Evolutionary conservation across 2,329 filamentous ascomycete genomes (phyloP).

Genomic region (Alternaria novae-zelandiae): DNA sequence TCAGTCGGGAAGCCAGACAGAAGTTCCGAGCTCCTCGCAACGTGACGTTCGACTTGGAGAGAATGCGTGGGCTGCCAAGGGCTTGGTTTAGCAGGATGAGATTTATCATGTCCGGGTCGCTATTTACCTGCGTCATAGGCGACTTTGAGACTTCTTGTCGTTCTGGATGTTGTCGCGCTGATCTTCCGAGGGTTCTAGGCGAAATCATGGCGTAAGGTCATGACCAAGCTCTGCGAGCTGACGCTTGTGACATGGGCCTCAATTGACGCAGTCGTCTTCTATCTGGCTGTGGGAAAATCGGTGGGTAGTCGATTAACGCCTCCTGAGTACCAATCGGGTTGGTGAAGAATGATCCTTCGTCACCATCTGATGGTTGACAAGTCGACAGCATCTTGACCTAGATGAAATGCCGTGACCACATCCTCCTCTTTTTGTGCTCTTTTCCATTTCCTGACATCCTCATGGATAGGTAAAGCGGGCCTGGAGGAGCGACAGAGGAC

Average conservation of each 20-base stretch:
- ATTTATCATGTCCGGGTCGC: neutral
- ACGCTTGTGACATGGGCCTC: too few species aligned
- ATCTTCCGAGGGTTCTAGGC: too few species aligned
- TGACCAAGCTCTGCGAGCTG: too few species aligned
- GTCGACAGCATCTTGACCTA: neutral
- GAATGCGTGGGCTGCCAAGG: neutral
- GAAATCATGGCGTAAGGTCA: too few species aligned
- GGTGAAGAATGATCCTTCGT: too few species aligned
- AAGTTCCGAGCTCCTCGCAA: neutral
- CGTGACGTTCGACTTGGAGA: neutral
- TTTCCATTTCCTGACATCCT: slow-evolving; percentile 14
- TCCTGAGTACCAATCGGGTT: too few species aligned
- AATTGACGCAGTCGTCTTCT: too few species aligned
- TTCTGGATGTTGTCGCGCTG: too few species aligned
- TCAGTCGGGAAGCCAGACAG: neutral
- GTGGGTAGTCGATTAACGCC: too few species aligned
- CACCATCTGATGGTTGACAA: neutral
- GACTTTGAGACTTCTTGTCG: too few species aligned
- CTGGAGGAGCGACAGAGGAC: neutral
- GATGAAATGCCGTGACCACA: neutral
- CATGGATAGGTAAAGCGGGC: neutral
- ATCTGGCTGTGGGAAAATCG: too few species aligned
- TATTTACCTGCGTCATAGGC: too few species aligned
- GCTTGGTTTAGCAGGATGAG: neutral
- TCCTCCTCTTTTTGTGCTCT: neutral